Percentiles rank a stretch among this genome's conserved stretches.
These are phyloP conservation scores for Colletotrichum graminicola DNA, from an alignment of 2,329 filamentous ascomycete species.

Conservation along the genomic window DNA sequence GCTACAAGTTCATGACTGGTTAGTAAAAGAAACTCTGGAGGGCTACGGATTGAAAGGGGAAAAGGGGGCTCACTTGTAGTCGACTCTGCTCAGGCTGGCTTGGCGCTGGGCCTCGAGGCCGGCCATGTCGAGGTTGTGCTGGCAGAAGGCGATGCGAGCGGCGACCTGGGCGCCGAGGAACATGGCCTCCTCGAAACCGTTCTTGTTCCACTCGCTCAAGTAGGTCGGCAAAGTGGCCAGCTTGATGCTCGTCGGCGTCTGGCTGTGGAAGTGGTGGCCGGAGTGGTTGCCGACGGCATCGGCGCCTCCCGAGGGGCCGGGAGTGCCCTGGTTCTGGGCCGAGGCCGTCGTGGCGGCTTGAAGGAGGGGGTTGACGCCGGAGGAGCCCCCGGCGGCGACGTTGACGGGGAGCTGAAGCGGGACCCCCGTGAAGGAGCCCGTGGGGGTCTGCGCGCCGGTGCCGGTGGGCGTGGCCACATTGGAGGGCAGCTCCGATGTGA, in stretches of 20 bases:
- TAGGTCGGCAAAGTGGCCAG: constrained; percentile 83
- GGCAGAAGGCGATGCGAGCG: constrained; percentile 71
- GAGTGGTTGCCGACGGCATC: constrained; percentile 50
- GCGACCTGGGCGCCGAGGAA: constrained; percentile 92
- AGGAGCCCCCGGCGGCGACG: constrained; percentile 51
- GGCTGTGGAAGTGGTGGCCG: constrained; percentile 69
- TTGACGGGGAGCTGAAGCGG: constrained; percentile 63
- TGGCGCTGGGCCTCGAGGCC: constrained; percentile 64
- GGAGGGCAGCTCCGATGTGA: constrained; percentile 95
- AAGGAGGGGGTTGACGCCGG: constrained; percentile 87
- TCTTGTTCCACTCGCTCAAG: constrained; percentile 90
- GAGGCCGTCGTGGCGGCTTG: constrained; percentile 88
- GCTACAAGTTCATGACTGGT: constrained; percentile 49
- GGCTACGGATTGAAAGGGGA: background rate
- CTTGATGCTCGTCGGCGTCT: constrained; percentile 88
- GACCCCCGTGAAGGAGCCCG: constrained; percentile 67
- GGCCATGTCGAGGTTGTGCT: constrained; percentile 68
- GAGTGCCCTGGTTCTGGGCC: constrained; percentile 49
- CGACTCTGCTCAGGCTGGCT: constrained; percentile 69
- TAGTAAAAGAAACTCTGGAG: constrained; percentile 17
- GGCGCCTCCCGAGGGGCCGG: constrained; percentile 54
- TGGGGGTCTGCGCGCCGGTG: constrained; percentile 92
- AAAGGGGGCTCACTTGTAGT: constrained; percentile 67
- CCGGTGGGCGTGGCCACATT: constrained; percentile 91
- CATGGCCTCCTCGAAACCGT: constrained; percentile 81